Percentiles rank a stretch among this genome's conserved stretches.
Evolutionary conservation across 2,329 filamentous ascomycete genomes (phyloP).

Genomic region (Penicillium sp.): DNA sequence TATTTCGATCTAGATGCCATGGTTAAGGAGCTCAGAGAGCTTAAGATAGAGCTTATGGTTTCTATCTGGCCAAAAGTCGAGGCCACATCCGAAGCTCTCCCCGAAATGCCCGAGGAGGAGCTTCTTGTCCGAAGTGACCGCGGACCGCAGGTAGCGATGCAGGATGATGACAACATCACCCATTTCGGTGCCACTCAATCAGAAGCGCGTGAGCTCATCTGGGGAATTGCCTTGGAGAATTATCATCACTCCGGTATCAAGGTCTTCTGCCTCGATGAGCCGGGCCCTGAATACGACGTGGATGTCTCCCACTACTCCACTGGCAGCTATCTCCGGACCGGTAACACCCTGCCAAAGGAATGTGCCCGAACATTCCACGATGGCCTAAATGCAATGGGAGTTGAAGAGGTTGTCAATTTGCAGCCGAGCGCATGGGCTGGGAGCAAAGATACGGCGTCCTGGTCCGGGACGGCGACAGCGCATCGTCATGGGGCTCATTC

Average conservation of each 20-base stretch:
- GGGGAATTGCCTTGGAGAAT: slow-evolving; percentile 58
- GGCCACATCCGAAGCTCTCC: slow-evolving; percentile 56
- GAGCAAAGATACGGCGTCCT: slow-evolving; percentile 62
- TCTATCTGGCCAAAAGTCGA: slow-evolving; percentile 69
- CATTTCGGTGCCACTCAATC: slow-evolving; percentile 66
- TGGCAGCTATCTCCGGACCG: slow-evolving; percentile 55
- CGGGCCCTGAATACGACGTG: slow-evolving; percentile 68
- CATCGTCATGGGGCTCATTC: slow-evolving; percentile 60
- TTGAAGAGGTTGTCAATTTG: slow-evolving; percentile 59
- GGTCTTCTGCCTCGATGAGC: slow-evolving; percentile 67
- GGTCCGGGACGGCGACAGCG: slow-evolving; percentile 67
- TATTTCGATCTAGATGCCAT: slow-evolving; percentile 51
- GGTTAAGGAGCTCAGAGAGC: slow-evolving; percentile 57
- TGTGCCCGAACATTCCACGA: slow-evolving; percentile 62
- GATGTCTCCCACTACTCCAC: slow-evolving; percentile 62
- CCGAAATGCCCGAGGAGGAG: slow-evolving; percentile 61
- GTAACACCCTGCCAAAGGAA: slow-evolving; percentile 59
- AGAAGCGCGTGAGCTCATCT: slow-evolving; percentile 57
- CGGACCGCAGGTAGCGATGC: slow-evolving; percentile 58
- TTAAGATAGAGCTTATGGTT: slow-evolving; percentile 65
- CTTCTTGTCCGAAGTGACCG: slow-evolving; percentile 60
- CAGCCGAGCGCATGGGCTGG: slow-evolving; percentile 57
- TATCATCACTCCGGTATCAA: slow-evolving; percentile 63
- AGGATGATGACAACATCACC: slow-evolving; percentile 57
- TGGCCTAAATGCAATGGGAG: slow-evolving; percentile 53